Conservation (phyloP, 2,329 filamentous ascomycete genomes). For the Ceratocystis ficicola region DNA sequence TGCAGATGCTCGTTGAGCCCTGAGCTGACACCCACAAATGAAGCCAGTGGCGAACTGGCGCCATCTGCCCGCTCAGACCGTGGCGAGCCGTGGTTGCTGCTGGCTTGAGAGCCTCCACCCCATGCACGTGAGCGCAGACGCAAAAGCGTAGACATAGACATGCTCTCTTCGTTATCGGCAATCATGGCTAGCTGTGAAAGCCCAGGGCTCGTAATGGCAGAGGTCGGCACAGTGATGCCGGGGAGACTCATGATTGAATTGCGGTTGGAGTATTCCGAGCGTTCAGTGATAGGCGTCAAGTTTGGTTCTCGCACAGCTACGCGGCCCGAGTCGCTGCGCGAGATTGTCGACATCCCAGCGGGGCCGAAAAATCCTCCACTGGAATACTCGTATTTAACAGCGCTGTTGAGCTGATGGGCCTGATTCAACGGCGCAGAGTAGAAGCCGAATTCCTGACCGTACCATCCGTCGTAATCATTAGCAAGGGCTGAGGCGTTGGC, state of each 20-base stretch:
- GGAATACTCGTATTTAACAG: constrained; percentile 45
- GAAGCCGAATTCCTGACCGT: constrained; percentile 93
- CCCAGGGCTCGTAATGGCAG: constrained; percentile 51
- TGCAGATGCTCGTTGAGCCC: constrained; percentile 16
- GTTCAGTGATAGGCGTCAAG: constrained; percentile 88
- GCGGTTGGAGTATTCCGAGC: constrained; percentile 88
- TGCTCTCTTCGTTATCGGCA: constrained; percentile 45
- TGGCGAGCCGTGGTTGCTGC: constrained; percentile 43
- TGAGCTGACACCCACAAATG: constrained; percentile 17
- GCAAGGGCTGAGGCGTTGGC: constrained; percentile 90
- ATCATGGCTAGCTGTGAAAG: constrained; percentile 63
- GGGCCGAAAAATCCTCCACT: constrained; percentile 86
- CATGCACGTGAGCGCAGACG: constrained; percentile 64
- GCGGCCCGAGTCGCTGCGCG: constrained; percentile 60
- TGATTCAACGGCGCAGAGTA: constrained; percentile 52
- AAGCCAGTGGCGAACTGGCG: constrained; percentile 32
- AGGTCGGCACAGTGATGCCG: constrained; percentile 36
- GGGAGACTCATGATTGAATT: constrained; percentile 75
- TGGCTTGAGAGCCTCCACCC: constrained; percentile 68
- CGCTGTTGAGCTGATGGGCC: constrained; percentile 35
- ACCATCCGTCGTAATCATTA: constrained; percentile 85
- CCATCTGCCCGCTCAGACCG: constrained; percentile 39
- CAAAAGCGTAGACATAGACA: constrained; percentile 62
- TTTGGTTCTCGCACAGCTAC: constrained; percentile 74
- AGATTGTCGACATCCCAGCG: constrained; percentile 42